phyloP scores from a whole-genome alignment of 176 grass and related monocot genomes.

The Juncus inflexus region DNA sequence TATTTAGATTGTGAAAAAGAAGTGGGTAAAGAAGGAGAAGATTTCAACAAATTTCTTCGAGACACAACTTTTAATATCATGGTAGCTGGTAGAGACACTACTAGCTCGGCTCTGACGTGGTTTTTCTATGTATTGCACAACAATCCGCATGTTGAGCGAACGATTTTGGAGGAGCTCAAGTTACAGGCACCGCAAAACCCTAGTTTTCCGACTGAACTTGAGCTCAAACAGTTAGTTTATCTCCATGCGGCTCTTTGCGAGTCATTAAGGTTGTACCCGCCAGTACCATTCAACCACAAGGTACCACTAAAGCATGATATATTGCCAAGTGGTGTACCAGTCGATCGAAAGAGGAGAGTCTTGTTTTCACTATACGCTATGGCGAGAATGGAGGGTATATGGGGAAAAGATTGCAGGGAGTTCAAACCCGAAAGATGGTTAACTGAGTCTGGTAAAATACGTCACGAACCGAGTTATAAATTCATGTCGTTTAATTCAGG shows the following conservation, averaged over 20 bases:
- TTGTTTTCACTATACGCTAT: conserved; percentile 63
- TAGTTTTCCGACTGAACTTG: conserved; percentile 21
- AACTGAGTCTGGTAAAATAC: conserved; percentile 30
- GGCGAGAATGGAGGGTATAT: conserved; percentile 74
- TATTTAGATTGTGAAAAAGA: conserved; percentile 49
- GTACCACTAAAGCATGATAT: conserved; percentile 32
- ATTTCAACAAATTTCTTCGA: conserved; percentile 55
- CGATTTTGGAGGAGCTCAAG: conserved; percentile 53
- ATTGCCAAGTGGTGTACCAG: conserved; percentile 48
- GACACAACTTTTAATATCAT: conserved; percentile 73
- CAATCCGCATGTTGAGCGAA: conserved; percentile 49
- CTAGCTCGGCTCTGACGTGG: conserved; percentile 56
- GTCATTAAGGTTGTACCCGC: conserved; percentile 62
- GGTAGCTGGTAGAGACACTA: conserved; percentile 71
- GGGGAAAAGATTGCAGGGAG: conserved; percentile 81
- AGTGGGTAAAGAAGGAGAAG: conserved; percentile 33
- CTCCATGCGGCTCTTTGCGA: conserved; percentile 73
- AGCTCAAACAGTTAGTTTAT: conserved; percentile 53
- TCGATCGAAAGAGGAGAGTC: conserved; percentile 23
- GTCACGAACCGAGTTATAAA: conserved; percentile 66
- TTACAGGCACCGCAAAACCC: conserved; percentile 6
- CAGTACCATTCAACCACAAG: conserved; percentile 76
- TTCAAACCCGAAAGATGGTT: conserved; percentile 83
- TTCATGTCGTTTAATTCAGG: conserved; percentile 83
- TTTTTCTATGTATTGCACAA: conserved; percentile 71